phyloP scores from a whole-genome alignment of 2,329 filamentous ascomycete genomes.

The Colletotrichum orbiculare region DNA sequence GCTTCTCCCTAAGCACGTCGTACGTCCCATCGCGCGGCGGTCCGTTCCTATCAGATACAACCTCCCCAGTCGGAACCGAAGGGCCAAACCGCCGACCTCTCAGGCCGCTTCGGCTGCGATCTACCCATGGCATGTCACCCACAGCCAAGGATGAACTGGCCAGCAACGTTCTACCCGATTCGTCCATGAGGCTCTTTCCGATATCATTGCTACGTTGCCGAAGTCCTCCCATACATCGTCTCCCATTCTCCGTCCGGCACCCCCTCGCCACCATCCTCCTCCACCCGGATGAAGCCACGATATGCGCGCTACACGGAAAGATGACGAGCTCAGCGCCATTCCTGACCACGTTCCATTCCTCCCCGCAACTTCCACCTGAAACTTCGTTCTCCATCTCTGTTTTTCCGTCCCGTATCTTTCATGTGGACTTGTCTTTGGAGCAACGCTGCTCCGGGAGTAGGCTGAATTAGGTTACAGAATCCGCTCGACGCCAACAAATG shows the following conservation, averaged over 20 bases:
- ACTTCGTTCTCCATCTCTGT: not conserved
- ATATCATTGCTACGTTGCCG: not conserved
- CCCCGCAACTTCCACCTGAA: not conserved
- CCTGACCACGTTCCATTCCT: no score
- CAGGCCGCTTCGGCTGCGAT: no score
- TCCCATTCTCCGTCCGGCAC: not conserved
- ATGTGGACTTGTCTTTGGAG: no score
- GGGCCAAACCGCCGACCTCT: not conserved
- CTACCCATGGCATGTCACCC: no score
- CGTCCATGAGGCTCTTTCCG: not conserved
- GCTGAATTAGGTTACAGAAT: no score
- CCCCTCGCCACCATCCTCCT: not conserved
- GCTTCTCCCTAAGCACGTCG: not conserved
- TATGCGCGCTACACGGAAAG: slow-evolving; percentile 12
- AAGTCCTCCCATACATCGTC: not conserved
- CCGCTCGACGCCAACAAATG: no score
- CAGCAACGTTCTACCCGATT: no score
- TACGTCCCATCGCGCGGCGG: not conserved
- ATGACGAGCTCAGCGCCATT: not conserved
- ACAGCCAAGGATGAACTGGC: no score
- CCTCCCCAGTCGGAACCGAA: not conserved
- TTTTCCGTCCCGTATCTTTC: no score
- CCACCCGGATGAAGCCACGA: not conserved
- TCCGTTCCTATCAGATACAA: not conserved
- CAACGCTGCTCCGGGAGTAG: no score